Percentiles rank a stretch among this genome's conserved stretches.
Evolutionary conservation across 2,329 filamentous ascomycete genomes (phyloP).

Genomic region (Colletotrichum sp.): DNA sequence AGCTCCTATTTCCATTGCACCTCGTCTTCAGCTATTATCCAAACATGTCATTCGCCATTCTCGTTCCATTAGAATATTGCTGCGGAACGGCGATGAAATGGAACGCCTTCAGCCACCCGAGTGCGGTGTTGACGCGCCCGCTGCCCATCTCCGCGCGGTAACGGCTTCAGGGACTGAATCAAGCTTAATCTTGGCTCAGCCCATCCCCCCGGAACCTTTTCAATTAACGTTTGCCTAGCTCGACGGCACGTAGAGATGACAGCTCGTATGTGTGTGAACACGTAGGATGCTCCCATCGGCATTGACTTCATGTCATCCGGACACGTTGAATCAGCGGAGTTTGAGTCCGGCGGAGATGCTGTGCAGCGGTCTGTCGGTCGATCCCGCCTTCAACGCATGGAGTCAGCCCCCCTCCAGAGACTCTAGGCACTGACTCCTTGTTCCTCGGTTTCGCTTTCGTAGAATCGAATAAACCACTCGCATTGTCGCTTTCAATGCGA

Average conservation of each 20-base stretch:
- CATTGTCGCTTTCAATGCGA: not conserved
- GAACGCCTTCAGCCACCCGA: not conserved
- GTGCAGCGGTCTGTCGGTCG: not conserved
- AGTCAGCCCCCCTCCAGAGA: not conserved
- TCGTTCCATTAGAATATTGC: not conserved
- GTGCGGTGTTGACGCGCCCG: not conserved
- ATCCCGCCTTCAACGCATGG: not conserved
- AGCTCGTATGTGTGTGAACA: not conserved
- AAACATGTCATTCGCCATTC: not conserved
- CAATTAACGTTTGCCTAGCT: not conserved
- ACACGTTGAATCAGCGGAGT: not conserved
- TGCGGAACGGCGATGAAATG: not conserved
- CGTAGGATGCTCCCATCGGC: not conserved
- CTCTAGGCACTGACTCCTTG: not conserved
- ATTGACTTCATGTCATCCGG: not conserved
- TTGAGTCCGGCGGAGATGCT: not conserved
- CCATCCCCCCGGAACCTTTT: not conserved
- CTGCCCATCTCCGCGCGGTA: not conserved
- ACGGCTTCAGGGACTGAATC: not conserved
- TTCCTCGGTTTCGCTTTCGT: conserved; percentile 4
- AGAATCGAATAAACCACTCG: not conserved
- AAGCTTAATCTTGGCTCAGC: not conserved
- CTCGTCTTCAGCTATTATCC: not conserved
- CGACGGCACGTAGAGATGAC: not conserved
- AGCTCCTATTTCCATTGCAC: not conserved